Percentiles rank a stretch among this genome's conserved stretches.
Evolutionary conservation across 805 yeast genomes (phyloP).

Genomic region (Candida koratica): DNA sequence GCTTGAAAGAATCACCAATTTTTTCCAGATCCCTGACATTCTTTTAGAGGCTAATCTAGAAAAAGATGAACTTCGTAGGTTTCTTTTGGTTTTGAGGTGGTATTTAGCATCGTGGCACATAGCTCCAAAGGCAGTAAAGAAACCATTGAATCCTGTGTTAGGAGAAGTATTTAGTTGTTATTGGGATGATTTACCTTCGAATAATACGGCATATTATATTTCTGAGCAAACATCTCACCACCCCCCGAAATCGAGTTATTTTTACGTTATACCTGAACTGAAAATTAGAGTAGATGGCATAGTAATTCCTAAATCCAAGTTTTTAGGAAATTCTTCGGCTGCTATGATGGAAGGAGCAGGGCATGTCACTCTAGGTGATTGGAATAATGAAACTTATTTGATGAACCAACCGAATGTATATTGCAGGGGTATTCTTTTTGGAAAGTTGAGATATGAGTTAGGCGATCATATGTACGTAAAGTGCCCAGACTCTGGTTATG

Average conservation of each 20-base stretch:
- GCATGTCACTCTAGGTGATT: slow-evolving; percentile 62
- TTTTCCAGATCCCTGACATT: slow-evolving; percentile 77
- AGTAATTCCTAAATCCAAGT: slow-evolving; percentile 80
- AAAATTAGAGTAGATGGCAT: slow-evolving; percentile 86
- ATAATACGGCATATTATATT: slow-evolving; percentile 69
- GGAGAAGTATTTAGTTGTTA: slow-evolving; percentile 90
- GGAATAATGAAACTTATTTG: slow-evolving; percentile 62
- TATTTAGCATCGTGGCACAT: slow-evolving; percentile 96
- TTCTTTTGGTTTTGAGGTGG: slow-evolving; percentile 76
- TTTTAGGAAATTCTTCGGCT: slow-evolving; percentile 94
- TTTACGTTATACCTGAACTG: slow-evolving; percentile 77
- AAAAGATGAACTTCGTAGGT: slow-evolving; percentile 61
- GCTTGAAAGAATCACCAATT: slow-evolving; percentile 93
- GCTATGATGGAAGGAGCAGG: slow-evolving; percentile 94
- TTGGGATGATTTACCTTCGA: slow-evolving; percentile 80
- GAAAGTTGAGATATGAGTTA: slow-evolving; percentile 81
- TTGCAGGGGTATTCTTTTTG: slow-evolving; percentile 89
- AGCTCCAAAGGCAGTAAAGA: slow-evolving; percentile 97
- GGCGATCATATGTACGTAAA: slow-evolving; percentile 87
- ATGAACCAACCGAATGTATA: slow-evolving; percentile 95
- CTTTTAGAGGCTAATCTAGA: slow-evolving; percentile 57
- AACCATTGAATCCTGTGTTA: slow-evolving; percentile 90
- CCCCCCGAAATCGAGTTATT: slow-evolving; percentile 96
- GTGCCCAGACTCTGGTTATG: slow-evolving; percentile 54
- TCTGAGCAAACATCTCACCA: slow-evolving; percentile 97